These are phyloP conservation scores for Leccinum incarnatum DNA, from an alignment of 768 basidiomycete genomes.

Conservation along the genomic window DNA sequence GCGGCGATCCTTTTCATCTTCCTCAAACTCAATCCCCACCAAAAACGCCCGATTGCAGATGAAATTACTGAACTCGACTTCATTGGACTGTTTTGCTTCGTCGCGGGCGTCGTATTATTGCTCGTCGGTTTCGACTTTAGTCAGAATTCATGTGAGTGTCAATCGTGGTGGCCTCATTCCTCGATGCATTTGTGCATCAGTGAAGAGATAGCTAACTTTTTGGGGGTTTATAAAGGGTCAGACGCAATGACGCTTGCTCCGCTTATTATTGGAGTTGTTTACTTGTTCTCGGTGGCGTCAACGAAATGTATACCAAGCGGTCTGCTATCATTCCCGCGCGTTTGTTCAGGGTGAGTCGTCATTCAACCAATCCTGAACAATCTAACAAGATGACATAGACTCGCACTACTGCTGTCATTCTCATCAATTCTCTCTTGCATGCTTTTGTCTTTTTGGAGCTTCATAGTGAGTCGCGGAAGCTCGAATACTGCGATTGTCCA, in stretches of 20 bases:
- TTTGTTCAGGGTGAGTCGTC: conserved; percentile 55
- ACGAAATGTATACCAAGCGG: conserved; percentile 59
- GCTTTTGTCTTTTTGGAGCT: conserved; percentile 57
- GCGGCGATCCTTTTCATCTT: conserved; percentile 63
- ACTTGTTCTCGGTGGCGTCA: conserved; percentile 49
- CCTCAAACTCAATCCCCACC: conserved; percentile 76
- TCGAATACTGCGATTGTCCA: background rate
- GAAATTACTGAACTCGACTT: conserved; percentile 73
- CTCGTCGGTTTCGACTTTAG: conserved; percentile 74
- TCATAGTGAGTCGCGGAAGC: conserved; percentile 23
- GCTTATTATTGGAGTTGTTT: conserved; percentile 56
- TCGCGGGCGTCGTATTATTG: conserved; percentile 63
- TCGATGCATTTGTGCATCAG: background rate
- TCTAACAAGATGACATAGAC: conserved; percentile 41
- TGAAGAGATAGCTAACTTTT: background rate
- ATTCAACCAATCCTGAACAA: background rate
- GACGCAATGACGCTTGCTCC: conserved; percentile 69
- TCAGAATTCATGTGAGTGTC: conserved; percentile 57
- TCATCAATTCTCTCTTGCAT: conserved; percentile 61
- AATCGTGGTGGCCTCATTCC: background rate
- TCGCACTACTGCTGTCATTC: conserved; percentile 62
- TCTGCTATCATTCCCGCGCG: conserved; percentile 75
- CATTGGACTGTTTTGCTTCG: conserved; percentile 58
- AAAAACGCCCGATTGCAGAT: conserved; percentile 52
- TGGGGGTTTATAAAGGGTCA: conserved; percentile 47